phyloP scores from a whole-genome alignment of 805 yeast species.

The Candida schatavii region DNA sequence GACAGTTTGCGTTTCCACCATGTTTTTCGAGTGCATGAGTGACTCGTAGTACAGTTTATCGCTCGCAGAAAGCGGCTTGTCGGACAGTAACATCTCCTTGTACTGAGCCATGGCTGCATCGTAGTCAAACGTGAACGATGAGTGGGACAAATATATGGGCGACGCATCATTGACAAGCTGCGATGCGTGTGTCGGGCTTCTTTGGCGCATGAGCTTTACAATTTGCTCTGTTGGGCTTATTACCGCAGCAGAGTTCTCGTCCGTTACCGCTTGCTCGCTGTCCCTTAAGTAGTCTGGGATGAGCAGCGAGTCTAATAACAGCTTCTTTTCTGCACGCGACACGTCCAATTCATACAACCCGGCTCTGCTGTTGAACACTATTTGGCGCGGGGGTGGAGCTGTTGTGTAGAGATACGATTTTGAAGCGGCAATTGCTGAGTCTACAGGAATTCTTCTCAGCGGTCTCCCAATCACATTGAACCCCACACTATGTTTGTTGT shows the following conservation, averaged over 20 bases:
- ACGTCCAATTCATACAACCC: conserved; percentile 30
- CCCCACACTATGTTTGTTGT: conserved; percentile 21
- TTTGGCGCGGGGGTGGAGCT: conserved; percentile 35
- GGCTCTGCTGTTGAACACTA: conserved; percentile 37
- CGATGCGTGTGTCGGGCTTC: conserved; percentile 13
- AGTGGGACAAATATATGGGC: conserved; percentile 23
- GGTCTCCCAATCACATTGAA: conserved; percentile 33
- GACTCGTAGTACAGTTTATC: conserved; percentile 30
- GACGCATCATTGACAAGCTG: conserved; percentile 16
- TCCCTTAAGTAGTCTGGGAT: conserved; percentile 19
- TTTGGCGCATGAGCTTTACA: conserved; percentile 1
- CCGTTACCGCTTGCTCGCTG: conserved; percentile 9
- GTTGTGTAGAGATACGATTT: conserved; percentile 42
- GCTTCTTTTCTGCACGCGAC: conserved; percentile 10
- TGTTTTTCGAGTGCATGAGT: conserved; percentile 27
- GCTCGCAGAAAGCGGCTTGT: conserved; percentile 14
- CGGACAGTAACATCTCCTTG: conserved; percentile 15
- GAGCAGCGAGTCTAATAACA: conserved; percentile 20
- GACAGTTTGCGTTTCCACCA: conserved; percentile 23
- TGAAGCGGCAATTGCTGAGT: conserved; percentile 24
- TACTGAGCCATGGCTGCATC: conserved; percentile 15
- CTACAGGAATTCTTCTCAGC: conserved; percentile 27
- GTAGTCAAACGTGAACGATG: conserved; percentile 24
- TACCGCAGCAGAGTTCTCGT: conserved; percentile 16
- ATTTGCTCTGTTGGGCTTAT: background rate